Evolutionary conservation across 2,329 filamentous ascomycete species (phyloP).

Genomic region (Hyphodiscus sp.): DNA sequence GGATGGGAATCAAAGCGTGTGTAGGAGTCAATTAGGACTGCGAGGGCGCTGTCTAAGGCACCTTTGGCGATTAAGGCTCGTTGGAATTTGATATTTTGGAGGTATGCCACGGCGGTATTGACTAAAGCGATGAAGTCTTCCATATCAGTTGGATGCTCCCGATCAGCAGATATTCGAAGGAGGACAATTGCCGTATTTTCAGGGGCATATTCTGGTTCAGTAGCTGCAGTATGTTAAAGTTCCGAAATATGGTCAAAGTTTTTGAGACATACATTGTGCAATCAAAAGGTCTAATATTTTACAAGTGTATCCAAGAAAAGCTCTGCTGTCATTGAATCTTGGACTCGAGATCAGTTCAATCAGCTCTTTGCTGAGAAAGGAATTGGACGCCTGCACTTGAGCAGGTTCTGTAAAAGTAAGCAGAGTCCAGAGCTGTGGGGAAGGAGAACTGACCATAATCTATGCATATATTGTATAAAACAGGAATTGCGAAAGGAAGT

Average conservation of each 20-base stretch:
- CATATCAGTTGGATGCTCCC: constrained; percentile 37
- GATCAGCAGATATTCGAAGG: constrained; percentile 41
- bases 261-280: constrained; percentile 36
- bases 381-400: constrained; percentile 48
- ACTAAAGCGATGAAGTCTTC: constrained; percentile 49
- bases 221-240: constrained; percentile 16
- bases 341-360: constrained; percentile 43
- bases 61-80: constrained; percentile 35
- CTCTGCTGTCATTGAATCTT: constrained; percentile 34
- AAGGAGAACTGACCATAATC: constrained; percentile 49
- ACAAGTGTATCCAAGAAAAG: constrained; percentile 46
- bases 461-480: constrained; percentile 56
- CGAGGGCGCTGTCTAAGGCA: constrained; percentile 37
- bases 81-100: constrained; percentile 48
- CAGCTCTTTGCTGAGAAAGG: constrained; percentile 43
- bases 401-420: constrained; percentile 38
- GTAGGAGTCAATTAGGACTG: constrained; percentile 43
- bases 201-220: constrained; percentile 23
- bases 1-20: constrained; percentile 34
- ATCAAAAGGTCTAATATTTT: constrained; percentile 50
- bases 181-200: constrained; percentile 45
- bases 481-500: constrained; percentile 49
- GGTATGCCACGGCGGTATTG: constrained; percentile 48
- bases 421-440: constrained; percentile 11
- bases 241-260: neutral